Conservation (phyloP, 2,329 filamentous ascomycete genomes). For the Magnaporthiopsis incrustans region DNA sequence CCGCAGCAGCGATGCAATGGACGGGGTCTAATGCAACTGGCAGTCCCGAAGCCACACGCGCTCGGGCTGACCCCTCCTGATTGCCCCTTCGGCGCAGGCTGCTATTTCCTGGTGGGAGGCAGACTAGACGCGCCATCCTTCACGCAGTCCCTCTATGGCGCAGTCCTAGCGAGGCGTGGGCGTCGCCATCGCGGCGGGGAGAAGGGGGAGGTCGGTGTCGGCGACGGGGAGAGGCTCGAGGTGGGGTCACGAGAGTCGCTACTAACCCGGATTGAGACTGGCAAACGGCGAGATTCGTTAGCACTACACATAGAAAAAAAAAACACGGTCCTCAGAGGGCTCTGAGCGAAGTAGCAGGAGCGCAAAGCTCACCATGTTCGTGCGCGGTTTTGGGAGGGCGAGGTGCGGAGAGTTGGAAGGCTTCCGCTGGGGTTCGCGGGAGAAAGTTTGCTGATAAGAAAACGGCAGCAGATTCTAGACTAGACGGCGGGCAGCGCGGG, state of each 20-base stretch:
- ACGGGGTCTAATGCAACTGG: not conserved
- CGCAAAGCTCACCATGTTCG: constrained; percentile 6
- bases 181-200: not conserved
- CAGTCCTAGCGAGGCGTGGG: not conserved
- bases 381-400: constrained; percentile 6
- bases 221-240: not conserved
- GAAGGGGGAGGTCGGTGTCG: not conserved
- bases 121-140: not conserved
- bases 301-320: not conserved
- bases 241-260: constrained; percentile 6
- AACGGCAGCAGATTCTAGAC: not conserved
- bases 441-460: constrained; percentile 1
- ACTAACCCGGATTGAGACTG: constrained; percentile 65
- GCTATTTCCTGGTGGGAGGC: not conserved
- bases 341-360: not conserved
- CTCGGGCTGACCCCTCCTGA: not conserved
- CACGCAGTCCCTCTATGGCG: not conserved
- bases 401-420: not conserved
- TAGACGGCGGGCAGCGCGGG: not conserved
- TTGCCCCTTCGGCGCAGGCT: not conserved
- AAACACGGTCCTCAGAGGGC: not conserved
- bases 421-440: not conserved
- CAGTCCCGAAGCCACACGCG: not conserved
- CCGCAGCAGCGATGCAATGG: not conserved
- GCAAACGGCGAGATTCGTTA: not conserved